Base-by-base conservation (phyloP, 1,139 yeast genomes). In the Hemisphaericaspora xylanilytica region DNA sequence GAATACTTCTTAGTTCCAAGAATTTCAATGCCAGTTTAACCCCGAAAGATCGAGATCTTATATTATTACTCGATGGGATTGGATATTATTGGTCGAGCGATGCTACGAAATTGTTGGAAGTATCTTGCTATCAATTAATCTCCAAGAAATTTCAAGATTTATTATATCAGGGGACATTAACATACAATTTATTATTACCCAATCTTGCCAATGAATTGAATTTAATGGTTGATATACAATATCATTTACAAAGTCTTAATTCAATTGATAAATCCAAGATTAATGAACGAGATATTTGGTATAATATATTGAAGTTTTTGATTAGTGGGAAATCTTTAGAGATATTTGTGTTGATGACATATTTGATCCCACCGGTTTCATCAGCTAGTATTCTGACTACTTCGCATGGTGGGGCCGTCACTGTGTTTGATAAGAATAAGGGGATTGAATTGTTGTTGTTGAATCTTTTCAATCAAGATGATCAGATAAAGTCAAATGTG, bases 31-130 rank as follows among this genome's bases (percentile, higher is more conserved):
- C 43, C 27, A 48, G 38, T 24, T 40, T 53, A 31, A 46, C 55
- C 14, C 50, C 42, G 11, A 34, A 37, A 18, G 38, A 36, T 29
- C 32, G 41, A 20, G 59, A 60, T 11, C 50, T 58, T 20, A 58
- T 63, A 0, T 51, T 70, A 36, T 47, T 71, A 17, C 50, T 69
- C 48, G 75, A 69, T 34, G 76, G 76, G 1, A 63, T 68, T 14
- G 75, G 76, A 3, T 71, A 69, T 47, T 64, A 55, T 45, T 71
- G 76, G 77, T 52, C 56, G 32, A 67, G 67, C 43, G 77, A 69
- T 49, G 58, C 72, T 5, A 64, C 59, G 34, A 69, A 70, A 47
- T 51, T 70, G 20, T 52, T 70, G 30, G 76, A 70, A 45, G 58
- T 70, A 38, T 61, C 74, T 27, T 68, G 75, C 46, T 70, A 71